Evolutionary conservation across 2,329 filamentous ascomycete species (phyloP).

Genomic region (Aspergillus flavus): DNA sequence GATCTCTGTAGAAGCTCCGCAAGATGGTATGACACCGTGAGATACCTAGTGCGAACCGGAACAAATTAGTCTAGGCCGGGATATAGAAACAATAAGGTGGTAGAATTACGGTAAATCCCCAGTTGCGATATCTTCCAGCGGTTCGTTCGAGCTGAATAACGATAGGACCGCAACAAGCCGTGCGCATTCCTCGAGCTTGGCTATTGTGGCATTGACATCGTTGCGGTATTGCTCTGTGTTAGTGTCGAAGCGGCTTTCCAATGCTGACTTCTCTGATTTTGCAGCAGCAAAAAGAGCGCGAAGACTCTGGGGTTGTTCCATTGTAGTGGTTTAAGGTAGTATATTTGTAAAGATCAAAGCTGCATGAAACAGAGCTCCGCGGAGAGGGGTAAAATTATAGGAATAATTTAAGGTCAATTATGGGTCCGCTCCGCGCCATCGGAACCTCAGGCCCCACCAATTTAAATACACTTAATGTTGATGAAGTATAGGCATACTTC

Average conservation of each 20-base stretch:
- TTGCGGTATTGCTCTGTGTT: constrained; percentile 68
- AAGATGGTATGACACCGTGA: constrained; percentile 75
- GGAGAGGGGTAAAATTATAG: constrained; percentile 10
- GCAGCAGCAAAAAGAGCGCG: constrained; percentile 58
- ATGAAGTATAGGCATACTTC: not conserved
- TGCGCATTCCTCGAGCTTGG: constrained; percentile 73
- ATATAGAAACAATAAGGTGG: no score
- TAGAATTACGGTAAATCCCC: constrained; percentile 71
- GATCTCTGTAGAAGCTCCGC: constrained; percentile 75
- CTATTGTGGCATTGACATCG: constrained; percentile 67
- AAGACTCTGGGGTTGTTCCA: constrained; percentile 57
- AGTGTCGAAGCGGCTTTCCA: constrained; percentile 67
- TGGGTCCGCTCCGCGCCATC: constrained; percentile 19
- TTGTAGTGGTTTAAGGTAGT: constrained; percentile 29
- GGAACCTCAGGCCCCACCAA: not conserved
- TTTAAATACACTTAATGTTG: not conserved
- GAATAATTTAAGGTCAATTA: not conserved
- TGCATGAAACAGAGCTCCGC: constrained; percentile 23
- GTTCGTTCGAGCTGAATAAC: constrained; percentile 89
- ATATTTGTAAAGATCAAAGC: not conserved
- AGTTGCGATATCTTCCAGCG: constrained; percentile 81
- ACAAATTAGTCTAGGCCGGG: constrained; percentile 22
- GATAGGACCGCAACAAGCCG: constrained; percentile 70
- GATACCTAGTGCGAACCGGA: constrained; percentile 55
- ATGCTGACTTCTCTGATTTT: constrained; percentile 55